A percentile compares a stretch with the other conserved stretches of the same genome.
Conservation (phyloP, 2,329 filamentous ascomycete genomes). For the Pseudogymnoascus sp. region DNA sequence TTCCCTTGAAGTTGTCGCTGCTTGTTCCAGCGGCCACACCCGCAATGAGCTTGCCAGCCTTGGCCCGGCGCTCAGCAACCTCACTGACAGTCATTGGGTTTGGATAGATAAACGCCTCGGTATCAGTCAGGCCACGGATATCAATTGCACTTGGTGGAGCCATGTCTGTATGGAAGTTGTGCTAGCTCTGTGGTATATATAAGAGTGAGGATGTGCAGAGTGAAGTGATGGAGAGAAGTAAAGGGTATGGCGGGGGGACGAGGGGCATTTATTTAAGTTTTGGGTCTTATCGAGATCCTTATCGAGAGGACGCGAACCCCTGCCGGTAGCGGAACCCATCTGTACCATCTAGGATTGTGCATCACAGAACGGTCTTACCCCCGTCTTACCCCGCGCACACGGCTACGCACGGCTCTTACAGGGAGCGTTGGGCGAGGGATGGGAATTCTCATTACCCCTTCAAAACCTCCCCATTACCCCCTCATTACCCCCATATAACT, state of each 20-base stretch:
- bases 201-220: neutral
- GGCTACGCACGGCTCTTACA: neutral
- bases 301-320: neutral
- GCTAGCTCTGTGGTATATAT: neutral
- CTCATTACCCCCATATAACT: neutral
- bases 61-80: conserved; percentile 59
- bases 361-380: neutral
- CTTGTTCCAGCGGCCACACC: conserved; percentile 69
- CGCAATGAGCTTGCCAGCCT: conserved; percentile 63
- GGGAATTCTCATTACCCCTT: neutral
- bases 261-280: conserved; percentile 5
- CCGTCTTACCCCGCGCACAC: neutral
- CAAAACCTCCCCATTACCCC: neutral
- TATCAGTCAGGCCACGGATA: conserved; percentile 36
- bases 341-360: neutral
- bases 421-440: neutral
- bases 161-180: neutral
- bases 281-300: conserved; percentile 2
- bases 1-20: conserved; percentile 76
- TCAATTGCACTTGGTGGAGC: conserved; percentile 20
- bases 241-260: neutral
- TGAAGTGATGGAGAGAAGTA: neutral
- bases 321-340: neutral
- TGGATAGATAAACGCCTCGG: conserved; percentile 23
- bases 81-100: conserved; percentile 52